These are phyloP conservation scores for Botrytis aclada DNA, from an alignment of 2,329 filamentous ascomycete species.

Conservation along the genomic window DNA sequence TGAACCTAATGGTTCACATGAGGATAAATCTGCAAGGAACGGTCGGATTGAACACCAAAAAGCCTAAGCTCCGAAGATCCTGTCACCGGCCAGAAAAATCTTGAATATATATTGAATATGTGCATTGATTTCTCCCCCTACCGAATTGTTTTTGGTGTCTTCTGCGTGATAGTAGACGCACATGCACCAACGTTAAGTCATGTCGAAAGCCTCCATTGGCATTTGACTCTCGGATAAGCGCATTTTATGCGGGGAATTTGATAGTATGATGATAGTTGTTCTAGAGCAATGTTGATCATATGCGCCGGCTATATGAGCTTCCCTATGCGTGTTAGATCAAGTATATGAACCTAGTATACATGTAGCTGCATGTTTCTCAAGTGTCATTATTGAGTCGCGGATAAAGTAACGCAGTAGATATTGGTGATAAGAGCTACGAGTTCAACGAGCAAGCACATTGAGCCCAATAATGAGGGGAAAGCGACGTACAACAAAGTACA, in stretches of 20 bases:
- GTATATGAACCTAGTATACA: background rate
- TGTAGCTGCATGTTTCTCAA: conserved; percentile 11
- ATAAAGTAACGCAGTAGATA: conserved; percentile 16
- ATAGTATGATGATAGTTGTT: conserved; percentile 13
- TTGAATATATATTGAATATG: conserved; percentile 10
- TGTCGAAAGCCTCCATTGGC: background rate
- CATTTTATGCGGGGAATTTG: conserved; percentile 4
- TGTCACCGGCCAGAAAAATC: conserved; percentile 7
- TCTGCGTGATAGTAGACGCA: conserved; percentile 10
- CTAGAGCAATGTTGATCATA: conserved; percentile 18
- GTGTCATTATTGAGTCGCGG: background rate
- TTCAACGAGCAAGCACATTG: background rate
- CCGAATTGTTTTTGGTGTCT: background rate
- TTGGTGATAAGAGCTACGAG: background rate
- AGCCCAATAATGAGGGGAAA: background rate
- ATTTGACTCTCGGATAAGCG: conserved; percentile 11
- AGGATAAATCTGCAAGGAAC: conserved; percentile 14
- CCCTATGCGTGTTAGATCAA: conserved; percentile 12
- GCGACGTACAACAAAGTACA: background rate
- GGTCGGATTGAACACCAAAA: conserved; percentile 5
- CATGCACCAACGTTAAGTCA: conserved; percentile 12
- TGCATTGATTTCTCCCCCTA: conserved; percentile 14
- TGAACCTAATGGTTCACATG: conserved; percentile 16
- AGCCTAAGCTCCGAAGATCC: conserved; percentile 19
- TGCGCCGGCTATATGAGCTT: conserved; percentile 18